These are phyloP conservation scores for Boletus vermiculosoides DNA, from an alignment of 768 basidiomycete genomes.

Conservation along the genomic window DNA sequence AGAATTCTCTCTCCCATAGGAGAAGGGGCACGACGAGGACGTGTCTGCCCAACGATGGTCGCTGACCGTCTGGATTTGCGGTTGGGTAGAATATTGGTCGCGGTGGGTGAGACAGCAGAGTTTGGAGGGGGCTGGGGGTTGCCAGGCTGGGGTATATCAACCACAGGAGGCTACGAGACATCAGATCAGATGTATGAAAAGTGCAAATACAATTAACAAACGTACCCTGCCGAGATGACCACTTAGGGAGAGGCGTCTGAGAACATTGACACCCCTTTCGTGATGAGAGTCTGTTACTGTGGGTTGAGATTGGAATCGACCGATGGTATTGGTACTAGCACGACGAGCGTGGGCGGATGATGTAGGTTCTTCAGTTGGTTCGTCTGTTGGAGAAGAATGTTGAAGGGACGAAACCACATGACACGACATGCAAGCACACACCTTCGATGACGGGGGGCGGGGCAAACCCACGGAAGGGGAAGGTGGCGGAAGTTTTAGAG, in stretches of 20 bases:
- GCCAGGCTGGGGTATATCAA: constrained; percentile 24
- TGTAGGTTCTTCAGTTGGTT: constrained; percentile 41
- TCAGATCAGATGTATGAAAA: background rate
- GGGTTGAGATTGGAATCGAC: constrained; percentile 51
- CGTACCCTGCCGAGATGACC: constrained; percentile 57
- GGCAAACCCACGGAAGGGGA: constrained; percentile 57
- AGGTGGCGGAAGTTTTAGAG: constrained; percentile 49
- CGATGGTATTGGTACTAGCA: constrained; percentile 58
- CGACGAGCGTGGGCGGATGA: constrained; percentile 54
- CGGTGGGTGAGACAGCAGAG: constrained; percentile 36
- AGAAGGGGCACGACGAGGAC: constrained; percentile 68
- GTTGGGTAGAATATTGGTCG: constrained; percentile 22
- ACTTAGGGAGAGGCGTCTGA: constrained; percentile 75
- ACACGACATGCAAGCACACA: constrained; percentile 26
- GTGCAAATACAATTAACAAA: background rate
- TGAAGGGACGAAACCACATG: background rate
- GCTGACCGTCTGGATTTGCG: constrained; percentile 55
- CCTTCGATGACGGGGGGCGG: constrained; percentile 63
- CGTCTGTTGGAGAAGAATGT: constrained; percentile 31
- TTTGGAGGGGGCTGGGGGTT: constrained; percentile 52
- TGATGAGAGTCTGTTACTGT: constrained; percentile 45
- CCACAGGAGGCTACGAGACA: constrained; percentile 4
- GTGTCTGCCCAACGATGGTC: constrained; percentile 47
- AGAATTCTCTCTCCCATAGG: constrained; percentile 91
- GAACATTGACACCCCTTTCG: constrained; percentile 68